Evolutionary conservation across 495 filamentous ascomycete species (phyloP), one percentile per base, ranked within the genome.

Genomic region (Podospora appendiculata): DNA sequence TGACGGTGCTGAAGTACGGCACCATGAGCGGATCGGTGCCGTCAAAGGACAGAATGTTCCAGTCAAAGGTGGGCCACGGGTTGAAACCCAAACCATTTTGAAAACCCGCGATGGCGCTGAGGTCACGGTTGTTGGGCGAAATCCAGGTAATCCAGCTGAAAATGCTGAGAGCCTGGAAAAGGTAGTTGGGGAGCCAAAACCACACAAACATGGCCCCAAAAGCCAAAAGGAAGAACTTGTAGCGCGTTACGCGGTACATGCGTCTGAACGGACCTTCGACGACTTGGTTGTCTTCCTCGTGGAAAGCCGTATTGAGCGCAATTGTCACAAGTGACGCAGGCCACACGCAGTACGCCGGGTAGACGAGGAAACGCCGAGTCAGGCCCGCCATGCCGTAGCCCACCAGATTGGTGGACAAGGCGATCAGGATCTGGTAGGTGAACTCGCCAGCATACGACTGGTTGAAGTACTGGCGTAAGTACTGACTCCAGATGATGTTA

Each of bases 281-380:
- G 6, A 57, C 49, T 0, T 40, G n/a, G 55, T 66, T 65, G 40
- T 58, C 52, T 19, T 61, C 57, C 14, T 34, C 34, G 56, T 72
- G 69, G 50, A 72, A 72, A 25, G 69, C 69, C 14, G 58, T 45
- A 52, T 69, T 72, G 25, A 72, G 59, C n/a, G 69, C 66, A 18
- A 72, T 69, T 25, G 66, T 70, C 5, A 66, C 62, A 16, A 72
- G 53, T 4, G 67, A 69, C 6, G 64, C 53, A n/a, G 69, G 69
- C 69, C 69, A 72, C 33, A 72, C 66, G 45, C 67, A 70, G 54
- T 69, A 65, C 1, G 62, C 55, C 3, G 69, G 69, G 39, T 74
- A 71, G 36, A 83, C 79, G 16, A 83, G 67, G 70, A 79, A 83
- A 16, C 75, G 70, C 10, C 76, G 69, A 11, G 71, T 69, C 53